phyloP scores from a whole-genome alignment of 1,139 yeast species.

The Candida neerlandica region DNA sequence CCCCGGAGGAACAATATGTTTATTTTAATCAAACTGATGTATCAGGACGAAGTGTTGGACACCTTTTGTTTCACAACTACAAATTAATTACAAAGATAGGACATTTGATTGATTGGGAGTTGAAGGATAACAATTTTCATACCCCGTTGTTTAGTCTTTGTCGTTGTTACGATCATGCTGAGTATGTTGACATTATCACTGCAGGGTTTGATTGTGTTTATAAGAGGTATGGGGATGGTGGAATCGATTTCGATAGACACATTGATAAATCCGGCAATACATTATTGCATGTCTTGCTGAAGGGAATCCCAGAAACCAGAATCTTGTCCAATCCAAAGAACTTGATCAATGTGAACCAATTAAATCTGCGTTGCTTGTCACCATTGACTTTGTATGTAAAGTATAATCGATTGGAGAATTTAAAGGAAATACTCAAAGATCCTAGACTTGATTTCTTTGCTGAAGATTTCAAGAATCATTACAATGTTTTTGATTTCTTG shows the following conservation, averaged over 20 bases:
- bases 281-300: conserved; percentile 66
- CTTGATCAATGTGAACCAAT: conserved; percentile 59
- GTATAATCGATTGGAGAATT: conserved; percentile 65
- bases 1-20: conserved; percentile 45
- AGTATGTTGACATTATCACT: conserved; percentile 55
- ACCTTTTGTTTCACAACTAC: conserved; percentile 66
- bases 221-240: conserved; percentile 35
- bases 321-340: conserved; percentile 35
- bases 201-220: conserved; percentile 50
- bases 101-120: conserved; percentile 64
- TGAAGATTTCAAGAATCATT: conserved; percentile 45
- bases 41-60: conserved; percentile 66
- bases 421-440: conserved; percentile 50
- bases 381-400: conserved; percentile 75
- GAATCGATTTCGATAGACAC: conserved; percentile 58
- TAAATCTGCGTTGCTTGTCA: conserved; percentile 61
- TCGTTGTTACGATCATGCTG: conserved; percentile 77
- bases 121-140: conserved; percentile 66
- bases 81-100: conserved; percentile 60
- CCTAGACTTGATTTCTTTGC: conserved; percentile 44
- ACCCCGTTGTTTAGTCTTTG: conserved; percentile 81
- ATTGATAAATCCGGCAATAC: conserved; percentile 76
- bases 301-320: conserved; percentile 42
- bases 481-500: conserved; percentile 46
- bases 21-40: conserved; percentile 58